These are phyloP conservation scores for Verticillium nonalfalfae DNA, from an alignment of 2,329 filamentous ascomycete species.

Conservation along the genomic window DNA sequence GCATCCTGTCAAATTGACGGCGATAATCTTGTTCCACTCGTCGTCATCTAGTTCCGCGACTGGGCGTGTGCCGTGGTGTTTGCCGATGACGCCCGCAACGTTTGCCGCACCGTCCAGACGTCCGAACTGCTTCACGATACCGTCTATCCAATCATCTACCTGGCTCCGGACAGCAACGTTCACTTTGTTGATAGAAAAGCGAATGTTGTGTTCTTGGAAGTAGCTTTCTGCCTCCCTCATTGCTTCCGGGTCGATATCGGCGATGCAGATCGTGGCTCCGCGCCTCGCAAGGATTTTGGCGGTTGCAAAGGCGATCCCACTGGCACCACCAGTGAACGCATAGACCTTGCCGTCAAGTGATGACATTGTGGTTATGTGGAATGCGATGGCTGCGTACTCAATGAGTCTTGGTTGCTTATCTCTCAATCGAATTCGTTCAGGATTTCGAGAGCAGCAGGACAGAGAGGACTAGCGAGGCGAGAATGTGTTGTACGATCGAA, in stretches of 20 bases:
- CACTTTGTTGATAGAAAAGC: constrained; percentile 25
- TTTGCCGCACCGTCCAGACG: constrained; percentile 50
- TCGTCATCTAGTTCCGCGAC: constrained; percentile 35
- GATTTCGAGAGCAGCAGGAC: neutral
- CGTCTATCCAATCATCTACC: constrained; percentile 44
- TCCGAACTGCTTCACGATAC: constrained; percentile 40
- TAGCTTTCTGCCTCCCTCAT: constrained; percentile 22
- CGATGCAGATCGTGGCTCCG: constrained; percentile 28
- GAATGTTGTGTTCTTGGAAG: constrained; percentile 13
- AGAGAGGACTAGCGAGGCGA: neutral
- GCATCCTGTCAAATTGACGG: constrained; percentile 42
- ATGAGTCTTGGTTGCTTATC: neutral
- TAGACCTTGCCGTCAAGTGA: constrained; percentile 22
- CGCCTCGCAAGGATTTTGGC: constrained; percentile 27
- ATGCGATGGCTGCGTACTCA: neutral
- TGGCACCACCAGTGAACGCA: constrained; percentile 24
- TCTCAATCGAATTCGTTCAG: too few species aligned
- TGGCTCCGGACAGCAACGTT: constrained; percentile 40
- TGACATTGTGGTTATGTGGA: neutral
- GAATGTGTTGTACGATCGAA: neutral
- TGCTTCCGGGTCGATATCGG: constrained; percentile 26
- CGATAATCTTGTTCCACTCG: constrained; percentile 42
- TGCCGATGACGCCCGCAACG: constrained; percentile 44
- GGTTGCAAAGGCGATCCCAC: constrained; percentile 33
- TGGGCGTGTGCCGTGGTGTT: constrained; percentile 28